Conservation (phyloP, 139 green algal genomes). For the Coelastrella sp. region DNA sequence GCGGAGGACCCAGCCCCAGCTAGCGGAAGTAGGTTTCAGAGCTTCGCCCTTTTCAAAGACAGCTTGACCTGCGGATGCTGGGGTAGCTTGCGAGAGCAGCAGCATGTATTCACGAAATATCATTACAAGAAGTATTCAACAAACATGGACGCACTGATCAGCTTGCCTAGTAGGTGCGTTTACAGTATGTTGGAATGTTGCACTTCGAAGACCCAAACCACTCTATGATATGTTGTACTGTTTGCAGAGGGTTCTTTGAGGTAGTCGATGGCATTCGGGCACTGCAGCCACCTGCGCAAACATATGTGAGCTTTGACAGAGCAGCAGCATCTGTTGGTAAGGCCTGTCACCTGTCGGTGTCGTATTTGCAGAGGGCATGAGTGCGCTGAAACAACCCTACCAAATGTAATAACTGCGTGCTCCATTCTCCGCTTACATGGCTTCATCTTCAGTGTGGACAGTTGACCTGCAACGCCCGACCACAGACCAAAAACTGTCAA, state of each 20-base stretch:
- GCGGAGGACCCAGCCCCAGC: too few relatives aligned
- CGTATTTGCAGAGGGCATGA: too few relatives aligned
- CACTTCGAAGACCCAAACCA: neutral
- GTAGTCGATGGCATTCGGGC: neutral
- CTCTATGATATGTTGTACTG: neutral
- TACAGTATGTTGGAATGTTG: too few relatives aligned
- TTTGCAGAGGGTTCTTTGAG: neutral
- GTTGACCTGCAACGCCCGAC: too few relatives aligned
- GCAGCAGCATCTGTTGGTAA: neutral
- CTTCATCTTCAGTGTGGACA: too few relatives aligned
- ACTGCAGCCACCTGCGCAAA: neutral
- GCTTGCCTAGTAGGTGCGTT: neutral
- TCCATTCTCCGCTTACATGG: neutral
- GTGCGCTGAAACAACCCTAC: neutral
- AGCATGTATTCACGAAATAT: too few relatives aligned
- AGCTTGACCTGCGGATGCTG: neutral
- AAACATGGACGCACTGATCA: neutral
- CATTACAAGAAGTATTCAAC: neutral
- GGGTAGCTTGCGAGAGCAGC: neutral
- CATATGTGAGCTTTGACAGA: conserved; percentile 15
- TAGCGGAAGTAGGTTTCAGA: too few relatives aligned
- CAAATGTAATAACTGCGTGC: neutral
- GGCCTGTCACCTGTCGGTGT: neutral
- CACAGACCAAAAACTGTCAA: too few relatives aligned
- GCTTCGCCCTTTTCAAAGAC: too few relatives aligned